Evolutionary conservation across 2,329 filamentous ascomycete genomes (phyloP).

Genomic region (Cyphellophora europaea): DNA sequence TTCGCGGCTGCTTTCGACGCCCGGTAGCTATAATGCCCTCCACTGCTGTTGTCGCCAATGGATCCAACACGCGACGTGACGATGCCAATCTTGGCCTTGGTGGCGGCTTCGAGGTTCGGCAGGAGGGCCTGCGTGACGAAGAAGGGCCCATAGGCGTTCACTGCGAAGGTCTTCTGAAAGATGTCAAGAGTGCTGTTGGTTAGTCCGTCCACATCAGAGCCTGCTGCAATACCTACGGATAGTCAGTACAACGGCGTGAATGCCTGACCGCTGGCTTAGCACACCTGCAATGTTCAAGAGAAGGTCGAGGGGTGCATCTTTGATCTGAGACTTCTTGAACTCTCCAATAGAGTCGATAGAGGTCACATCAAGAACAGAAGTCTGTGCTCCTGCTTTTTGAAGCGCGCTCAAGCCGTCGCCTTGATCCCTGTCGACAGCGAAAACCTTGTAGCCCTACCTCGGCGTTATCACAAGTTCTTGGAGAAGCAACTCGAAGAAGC

Average conservation of each 20-base stretch:
- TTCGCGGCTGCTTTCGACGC: constrained; percentile 37
- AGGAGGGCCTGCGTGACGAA: constrained; percentile 36
- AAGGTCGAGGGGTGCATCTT: constrained; percentile 12
- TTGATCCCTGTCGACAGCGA: constrained; percentile 13
- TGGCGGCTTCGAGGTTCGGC: constrained; percentile 26
- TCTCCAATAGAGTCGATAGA: constrained; percentile 12
- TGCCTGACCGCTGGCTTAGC: not conserved
- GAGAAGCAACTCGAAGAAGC: constrained; percentile 1
- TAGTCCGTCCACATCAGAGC: constrained; percentile 24
- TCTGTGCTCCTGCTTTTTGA: constrained; percentile 6
- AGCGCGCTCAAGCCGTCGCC: constrained; percentile 12
- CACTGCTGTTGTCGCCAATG: constrained; percentile 33
- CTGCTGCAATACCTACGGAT: not conserved
- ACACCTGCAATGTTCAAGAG: constrained; percentile 17
- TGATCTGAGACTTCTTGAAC: constrained; percentile 11
- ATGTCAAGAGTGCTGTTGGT: constrained; percentile 13
- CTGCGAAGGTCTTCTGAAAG: constrained; percentile 27
- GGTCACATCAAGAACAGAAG: constrained; percentile 11
- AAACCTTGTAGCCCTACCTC: constrained; percentile 19
- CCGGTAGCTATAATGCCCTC: constrained; percentile 35
- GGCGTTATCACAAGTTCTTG: constrained; percentile 7
- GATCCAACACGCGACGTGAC: constrained; percentile 34
- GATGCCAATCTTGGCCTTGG: constrained; percentile 28
- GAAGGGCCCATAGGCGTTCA: constrained; percentile 37
- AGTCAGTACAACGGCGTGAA: constrained; percentile 2